Conservation (phyloP, 2,329 filamentous ascomycete genomes). For the Diaporthe sp. region DNA sequence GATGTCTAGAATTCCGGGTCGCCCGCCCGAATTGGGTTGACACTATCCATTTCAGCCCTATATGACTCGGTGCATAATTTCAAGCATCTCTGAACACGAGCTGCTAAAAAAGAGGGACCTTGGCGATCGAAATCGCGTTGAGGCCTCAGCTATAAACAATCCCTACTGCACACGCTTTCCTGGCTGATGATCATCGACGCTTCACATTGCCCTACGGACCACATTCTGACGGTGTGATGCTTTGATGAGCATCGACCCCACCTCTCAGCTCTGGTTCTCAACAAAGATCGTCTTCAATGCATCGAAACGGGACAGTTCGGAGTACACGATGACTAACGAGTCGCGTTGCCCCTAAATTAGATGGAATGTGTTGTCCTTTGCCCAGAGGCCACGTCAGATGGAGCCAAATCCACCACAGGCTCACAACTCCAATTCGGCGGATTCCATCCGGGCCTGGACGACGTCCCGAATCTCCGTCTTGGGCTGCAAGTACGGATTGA, state of each 20-base stretch:
- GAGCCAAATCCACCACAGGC: neutral
- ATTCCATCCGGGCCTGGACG: neutral
- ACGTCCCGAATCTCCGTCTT: slow-evolving; percentile 43
- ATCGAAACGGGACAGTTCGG: slow-evolving; percentile 6
- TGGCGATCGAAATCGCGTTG: neutral
- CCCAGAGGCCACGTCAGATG: slow-evolving; percentile 2
- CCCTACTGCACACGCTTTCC: neutral
- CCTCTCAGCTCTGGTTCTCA: slow-evolving; percentile 15
- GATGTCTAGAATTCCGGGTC: neutral
- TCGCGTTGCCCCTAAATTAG: neutral
- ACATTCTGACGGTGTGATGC: neutral
- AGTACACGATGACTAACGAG: slow-evolving; percentile 3
- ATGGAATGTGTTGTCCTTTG: neutral
- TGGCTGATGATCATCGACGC: slow-evolving; percentile 3
- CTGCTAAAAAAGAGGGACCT: neutral
- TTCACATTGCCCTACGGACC: neutral
- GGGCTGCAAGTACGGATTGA: slow-evolving; percentile 49
- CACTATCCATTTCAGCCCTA: slow-evolving; percentile 9
- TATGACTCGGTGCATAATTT: slow-evolving; percentile 36
- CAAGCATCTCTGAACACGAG: slow-evolving; percentile 12
- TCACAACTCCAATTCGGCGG: neutral
- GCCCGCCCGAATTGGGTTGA: neutral
- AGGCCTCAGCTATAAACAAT: slow-evolving; percentile 5
- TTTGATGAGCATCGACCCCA: neutral
- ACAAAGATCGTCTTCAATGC: neutral